Percentiles rank a stretch among this genome's conserved stretches.
Conservation (phyloP, 257 asterid species). For the Ligustrum vulgare region DNA sequence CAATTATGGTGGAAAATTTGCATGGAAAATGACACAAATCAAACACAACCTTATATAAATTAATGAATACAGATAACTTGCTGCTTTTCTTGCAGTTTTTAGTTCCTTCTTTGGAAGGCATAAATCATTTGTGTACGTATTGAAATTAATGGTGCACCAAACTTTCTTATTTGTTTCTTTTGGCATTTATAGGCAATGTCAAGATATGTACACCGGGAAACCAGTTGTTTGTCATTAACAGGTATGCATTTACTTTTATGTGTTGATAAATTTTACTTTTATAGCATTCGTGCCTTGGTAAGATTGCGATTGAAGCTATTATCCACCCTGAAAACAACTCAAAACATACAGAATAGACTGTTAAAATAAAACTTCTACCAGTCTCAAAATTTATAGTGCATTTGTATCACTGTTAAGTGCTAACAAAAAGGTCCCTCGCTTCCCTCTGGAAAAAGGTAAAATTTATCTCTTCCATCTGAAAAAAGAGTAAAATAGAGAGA, state of each 20-base stretch:
- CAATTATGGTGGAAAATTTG: too few relatives aligned
- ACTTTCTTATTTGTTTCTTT: constrained; percentile 20
- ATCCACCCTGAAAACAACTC: not conserved
- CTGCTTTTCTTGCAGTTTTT: not conserved
- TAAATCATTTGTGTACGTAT: constrained; percentile 3
- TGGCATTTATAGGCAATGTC: constrained; percentile 62
- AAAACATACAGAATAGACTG: not conserved
- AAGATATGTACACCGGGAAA: constrained; percentile 78
- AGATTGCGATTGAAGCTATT: constrained; percentile 5
- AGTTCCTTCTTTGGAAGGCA: not conserved
- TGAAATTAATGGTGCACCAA: constrained; percentile 8
- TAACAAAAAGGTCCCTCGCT: not conserved
- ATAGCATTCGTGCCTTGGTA: constrained; percentile 14
- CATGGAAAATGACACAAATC: too few relatives aligned
- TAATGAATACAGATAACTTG: not conserved
- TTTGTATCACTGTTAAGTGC: not conserved
- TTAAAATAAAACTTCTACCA: not conserved
- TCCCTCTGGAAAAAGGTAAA: not conserved
- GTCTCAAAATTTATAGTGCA: not conserved
- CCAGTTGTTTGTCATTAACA: constrained; percentile 68
- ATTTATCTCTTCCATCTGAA: not conserved
- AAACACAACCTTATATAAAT: too few relatives aligned
- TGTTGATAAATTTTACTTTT: not conserved
- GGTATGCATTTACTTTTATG: constrained; percentile 40
- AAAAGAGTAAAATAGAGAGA: not conserved